Evolutionary conservation across 2,329 filamentous ascomycete species (phyloP).

Genomic region (Coleophoma eucalyptorum): DNA sequence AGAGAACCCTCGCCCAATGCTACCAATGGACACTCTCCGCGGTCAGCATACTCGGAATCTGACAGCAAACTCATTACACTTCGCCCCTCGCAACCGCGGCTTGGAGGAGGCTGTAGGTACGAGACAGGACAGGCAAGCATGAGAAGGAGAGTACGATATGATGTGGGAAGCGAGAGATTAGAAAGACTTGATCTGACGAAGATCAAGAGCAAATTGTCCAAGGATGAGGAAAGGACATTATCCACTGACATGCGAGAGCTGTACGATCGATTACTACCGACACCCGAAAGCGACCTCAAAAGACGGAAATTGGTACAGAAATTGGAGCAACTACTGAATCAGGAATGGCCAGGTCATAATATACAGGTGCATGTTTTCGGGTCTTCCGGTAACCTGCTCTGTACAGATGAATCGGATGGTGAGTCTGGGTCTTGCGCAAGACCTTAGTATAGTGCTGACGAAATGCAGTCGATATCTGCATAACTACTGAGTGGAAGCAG

Average conservation of each 20-base stretch:
- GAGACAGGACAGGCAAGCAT: slow-evolving; percentile 82
- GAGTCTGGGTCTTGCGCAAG: slow-evolving; percentile 29
- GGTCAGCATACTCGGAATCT: slow-evolving; percentile 86
- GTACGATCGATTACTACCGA: slow-evolving; percentile 82
- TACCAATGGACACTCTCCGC: slow-evolving; percentile 76
- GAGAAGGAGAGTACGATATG: slow-evolving; percentile 87
- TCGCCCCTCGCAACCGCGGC: slow-evolving; percentile 56
- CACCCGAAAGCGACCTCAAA: slow-evolving; percentile 71
- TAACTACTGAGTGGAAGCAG: slow-evolving; percentile 85
- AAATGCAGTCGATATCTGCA: slow-evolving; percentile 85
- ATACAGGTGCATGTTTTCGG: slow-evolving; percentile 94
- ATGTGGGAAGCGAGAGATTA: slow-evolving; percentile 74
- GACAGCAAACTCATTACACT: slow-evolving; percentile 69
- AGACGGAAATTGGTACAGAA: slow-evolving; percentile 78
- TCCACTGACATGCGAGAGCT: slow-evolving; percentile 80
- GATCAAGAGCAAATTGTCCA: slow-evolving; percentile 65
- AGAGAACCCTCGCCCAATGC: slow-evolving; percentile 77
- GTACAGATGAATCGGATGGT: slow-evolving; percentile 96
- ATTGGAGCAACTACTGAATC: slow-evolving; percentile 81
- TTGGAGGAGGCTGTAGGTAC: slow-evolving; percentile 68
- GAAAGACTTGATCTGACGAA: slow-evolving; percentile 69
- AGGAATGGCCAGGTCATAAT: slow-evolving; percentile 86
- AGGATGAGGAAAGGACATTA: slow-evolving; percentile 71
- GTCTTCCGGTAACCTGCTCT: slow-evolving; percentile 93
- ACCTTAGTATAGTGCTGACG: slow-evolving; percentile 4